Evolutionary conservation across 495 filamentous ascomycete genomes (phyloP).

Genomic region (Hypoxylon fuscum): DNA sequence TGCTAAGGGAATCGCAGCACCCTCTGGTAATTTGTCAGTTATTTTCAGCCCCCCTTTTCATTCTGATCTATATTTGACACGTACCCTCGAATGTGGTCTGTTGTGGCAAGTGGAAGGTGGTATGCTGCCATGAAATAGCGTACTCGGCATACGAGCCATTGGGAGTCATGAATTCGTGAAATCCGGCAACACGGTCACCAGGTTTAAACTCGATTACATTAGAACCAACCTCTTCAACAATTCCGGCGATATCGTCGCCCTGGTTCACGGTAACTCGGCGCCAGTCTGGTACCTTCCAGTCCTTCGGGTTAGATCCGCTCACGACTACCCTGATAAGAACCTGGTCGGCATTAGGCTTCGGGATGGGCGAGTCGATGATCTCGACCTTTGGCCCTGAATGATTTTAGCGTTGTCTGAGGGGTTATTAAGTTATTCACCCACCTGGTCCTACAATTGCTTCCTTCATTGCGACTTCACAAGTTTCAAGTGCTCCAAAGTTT

Average conservation of each 20-base stretch:
- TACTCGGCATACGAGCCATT: slow-evolving; percentile 76
- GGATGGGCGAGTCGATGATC: slow-evolving; percentile 71
- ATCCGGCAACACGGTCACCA: slow-evolving; percentile 76
- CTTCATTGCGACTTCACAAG: slow-evolving; percentile 60
- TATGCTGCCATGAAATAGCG: slow-evolving; percentile 68
- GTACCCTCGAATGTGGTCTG: slow-evolving; percentile 72
- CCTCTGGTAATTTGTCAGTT: slow-evolving; percentile 57
- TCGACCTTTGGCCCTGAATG: slow-evolving; percentile 60
- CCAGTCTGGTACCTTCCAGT: slow-evolving; percentile 67
- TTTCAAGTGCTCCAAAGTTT: too few species aligned
- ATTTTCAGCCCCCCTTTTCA: neutral
- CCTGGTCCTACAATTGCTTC: slow-evolving; percentile 67
- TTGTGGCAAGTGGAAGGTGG: slow-evolving; percentile 74
- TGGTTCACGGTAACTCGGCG: slow-evolving; percentile 52
- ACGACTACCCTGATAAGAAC: slow-evolving; percentile 76
- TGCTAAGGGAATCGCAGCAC: slow-evolving; percentile 75
- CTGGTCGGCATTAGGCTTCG: slow-evolving; percentile 66
- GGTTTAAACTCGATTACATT: slow-evolving; percentile 68
- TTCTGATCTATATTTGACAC: neutral
- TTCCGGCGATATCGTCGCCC: slow-evolving; percentile 79
- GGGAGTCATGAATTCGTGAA: slow-evolving; percentile 65
- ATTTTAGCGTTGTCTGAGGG: neutral
- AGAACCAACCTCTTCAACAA: slow-evolving; percentile 68
- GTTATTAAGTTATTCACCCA: neutral
- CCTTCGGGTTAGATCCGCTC: slow-evolving; percentile 79